Base-by-base conservation (phyloP, 2,329 filamentous ascomycete genomes). In the Cephalotrichum gorgonifer region DNA sequence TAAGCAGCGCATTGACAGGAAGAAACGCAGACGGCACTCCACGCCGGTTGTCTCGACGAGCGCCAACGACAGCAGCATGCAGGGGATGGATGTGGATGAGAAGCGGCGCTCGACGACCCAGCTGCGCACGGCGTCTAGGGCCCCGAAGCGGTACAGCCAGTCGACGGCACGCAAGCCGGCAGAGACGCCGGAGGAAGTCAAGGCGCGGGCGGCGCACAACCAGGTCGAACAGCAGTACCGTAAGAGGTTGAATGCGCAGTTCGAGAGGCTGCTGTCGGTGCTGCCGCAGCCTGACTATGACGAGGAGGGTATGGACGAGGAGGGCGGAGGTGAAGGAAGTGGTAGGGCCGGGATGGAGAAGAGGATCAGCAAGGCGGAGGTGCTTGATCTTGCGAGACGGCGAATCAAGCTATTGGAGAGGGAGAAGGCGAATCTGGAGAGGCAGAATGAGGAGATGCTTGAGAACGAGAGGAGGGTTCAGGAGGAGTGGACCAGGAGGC, bases 211-310 rank as follows among this genome's bases (percentile, higher is more conserved):
- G 47, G 59, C 59, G 42, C 70, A 73, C 54, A 73, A 73, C 56
- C 65, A 71, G 46, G 69, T 72, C 8, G 70, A 73, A 59, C 70
- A 72, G 56, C 68, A 72, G 55, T 73, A 73, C 58, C 67, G 70
- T 31, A 70, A 71, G 58, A 61, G 70, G 23, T 65, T 73, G 30
- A 73, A 72, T 51, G 59, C 61, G 2, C 67, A 73, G 56, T 73
- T 72, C 50, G 68, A 71, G 56, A 60, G 61, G 41, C 64, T 73
- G 12, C 60, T 72, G 1, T 60, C 63, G 33, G 64, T 67, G 1
- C 60, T 73, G 1, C 69, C 69, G 2, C 55, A 64, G 49, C 35
- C 54, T 27, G 57, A 56, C 41, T 43, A 53, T 31, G 55, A 59
- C 7, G 62, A 58, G 20, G 62, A 62, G 26, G 33, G 43, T 7